Base-by-base conservation (phyloP, 495 filamentous ascomycete genomes). In the Penicillium coprophilum region DNA sequence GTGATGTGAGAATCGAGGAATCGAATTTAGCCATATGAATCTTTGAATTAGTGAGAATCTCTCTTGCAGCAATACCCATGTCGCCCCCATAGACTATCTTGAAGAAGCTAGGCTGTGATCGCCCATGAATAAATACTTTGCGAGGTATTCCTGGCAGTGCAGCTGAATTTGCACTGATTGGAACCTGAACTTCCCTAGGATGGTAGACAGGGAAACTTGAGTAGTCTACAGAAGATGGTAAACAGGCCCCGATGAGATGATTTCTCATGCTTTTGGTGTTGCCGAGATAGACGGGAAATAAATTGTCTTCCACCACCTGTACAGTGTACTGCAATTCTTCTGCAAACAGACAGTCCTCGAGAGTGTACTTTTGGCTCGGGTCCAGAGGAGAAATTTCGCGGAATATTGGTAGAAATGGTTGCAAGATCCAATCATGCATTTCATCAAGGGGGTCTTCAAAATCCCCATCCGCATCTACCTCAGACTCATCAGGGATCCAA, bases 81-180 rank as follows among this genome's bases (percentile, higher is more conserved):
- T 28, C 23, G n/a, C 23, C 21, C 23, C 24, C 5, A 28, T 28
- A 46, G 12, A 46, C 12, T n/a, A 46, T 46, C 24, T 28, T 28
- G 23, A 46, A 46, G 2, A 28, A 46, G 24, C 21, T 46, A 28
- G 50, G 51, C 19, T 20, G 39, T 44, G n/a, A 15, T 17, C 32
- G 24, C 39, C 50, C 6, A 31, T 44, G n/a, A 39, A 53, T 45
- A 31, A 10, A 53, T 31, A 53, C 39, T 10, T 24, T 43, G 12
- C 21, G 39, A 53, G 50, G 23, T 43, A 43, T 17, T 43, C 23
- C 38, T 44, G 24, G 39, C n/a, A 53, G 28, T 40, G 36, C 6
- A 53, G 38, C 38, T 53, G n/a, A 53, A 45, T 30, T n/a, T 19
- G 34, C n/a, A 53, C 39, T 53, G 32, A 53, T 53, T 43, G 39